These are phyloP conservation scores for Verticillium zaregamsianum DNA, from an alignment of 2,329 filamentous ascomycete species.

Conservation along the genomic window DNA sequence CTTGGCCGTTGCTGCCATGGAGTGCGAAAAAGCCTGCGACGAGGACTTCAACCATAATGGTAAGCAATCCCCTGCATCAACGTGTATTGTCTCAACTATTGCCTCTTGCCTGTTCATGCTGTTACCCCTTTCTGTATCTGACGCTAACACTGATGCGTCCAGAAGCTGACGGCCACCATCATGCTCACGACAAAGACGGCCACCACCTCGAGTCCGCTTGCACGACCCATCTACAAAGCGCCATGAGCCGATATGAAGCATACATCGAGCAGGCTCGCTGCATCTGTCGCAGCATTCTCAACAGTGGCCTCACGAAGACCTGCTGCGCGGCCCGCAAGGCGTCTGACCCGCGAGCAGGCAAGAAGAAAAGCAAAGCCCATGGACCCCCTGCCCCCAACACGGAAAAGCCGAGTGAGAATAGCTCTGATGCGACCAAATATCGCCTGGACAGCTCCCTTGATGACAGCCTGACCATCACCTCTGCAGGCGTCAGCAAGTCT, in stretches of 20 bases:
- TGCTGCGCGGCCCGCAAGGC: slow-evolving; percentile 18
- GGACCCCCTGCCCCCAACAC: background rate
- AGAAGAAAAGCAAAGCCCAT: slow-evolving; percentile 3
- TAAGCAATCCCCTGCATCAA: slow-evolving; percentile 10
- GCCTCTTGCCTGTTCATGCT: background rate
- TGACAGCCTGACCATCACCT: background rate
- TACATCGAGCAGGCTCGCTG: slow-evolving; percentile 32
- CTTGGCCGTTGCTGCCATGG: slow-evolving; percentile 21
- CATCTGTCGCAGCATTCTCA: slow-evolving; percentile 30
- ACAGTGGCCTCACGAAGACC: slow-evolving; percentile 14
- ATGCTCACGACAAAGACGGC: slow-evolving; percentile 21
- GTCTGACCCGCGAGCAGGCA: background rate
- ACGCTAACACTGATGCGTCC: background rate
- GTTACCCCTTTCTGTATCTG: background rate
- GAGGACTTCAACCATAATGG: slow-evolving; percentile 16
- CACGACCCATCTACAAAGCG: slow-evolving; percentile 23
- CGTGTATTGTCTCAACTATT: background rate
- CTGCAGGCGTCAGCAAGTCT: background rate
- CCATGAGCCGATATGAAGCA: slow-evolving; percentile 28
- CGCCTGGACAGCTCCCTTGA: background rate
- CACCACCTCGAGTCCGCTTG: slow-evolving; percentile 22
- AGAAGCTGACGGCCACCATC: slow-evolving; percentile 16
- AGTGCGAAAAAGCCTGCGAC: slow-evolving; percentile 25
- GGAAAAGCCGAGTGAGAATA: background rate
- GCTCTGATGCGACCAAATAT: background rate